phyloP scores from a whole-genome alignment of 2,329 filamentous ascomycete species.

The Chaetomiaceae sp. region DNA sequence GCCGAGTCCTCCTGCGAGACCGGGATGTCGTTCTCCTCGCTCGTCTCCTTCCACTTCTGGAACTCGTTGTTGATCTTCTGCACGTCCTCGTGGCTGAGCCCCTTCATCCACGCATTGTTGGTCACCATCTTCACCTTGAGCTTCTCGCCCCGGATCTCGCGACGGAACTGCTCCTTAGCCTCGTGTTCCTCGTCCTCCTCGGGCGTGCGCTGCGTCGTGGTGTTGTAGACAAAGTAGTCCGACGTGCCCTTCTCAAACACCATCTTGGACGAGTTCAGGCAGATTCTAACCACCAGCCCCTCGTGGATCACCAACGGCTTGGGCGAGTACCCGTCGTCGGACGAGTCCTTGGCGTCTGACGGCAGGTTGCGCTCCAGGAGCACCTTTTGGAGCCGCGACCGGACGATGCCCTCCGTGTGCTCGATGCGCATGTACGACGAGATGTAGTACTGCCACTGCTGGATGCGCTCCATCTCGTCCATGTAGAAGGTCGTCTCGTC shows the following conservation, averaged over 20 bases:
- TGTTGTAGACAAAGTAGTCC: conserved; percentile 69
- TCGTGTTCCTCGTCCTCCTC: conserved; percentile 54
- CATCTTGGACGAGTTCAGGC: conserved; percentile 72
- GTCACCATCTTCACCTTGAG: conserved; percentile 75
- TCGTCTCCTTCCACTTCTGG: conserved; percentile 47
- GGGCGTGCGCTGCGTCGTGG: conserved; percentile 36
- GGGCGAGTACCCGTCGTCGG: conserved; percentile 58
- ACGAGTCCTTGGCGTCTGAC: conserved; percentile 53
- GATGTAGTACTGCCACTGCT: conserved; percentile 92
- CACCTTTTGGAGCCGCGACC: conserved; percentile 60
- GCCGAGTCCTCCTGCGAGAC: conserved; percentile 6
- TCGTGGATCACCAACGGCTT: conserved; percentile 61
- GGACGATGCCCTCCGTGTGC: conserved; percentile 73
- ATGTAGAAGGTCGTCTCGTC: conserved; percentile 77
- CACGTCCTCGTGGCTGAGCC: conserved; percentile 72
- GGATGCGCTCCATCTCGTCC: conserved; percentile 78
- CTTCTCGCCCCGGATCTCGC: conserved; percentile 41
- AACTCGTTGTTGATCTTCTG: conserved; percentile 66
- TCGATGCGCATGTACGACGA: conserved; percentile 86
- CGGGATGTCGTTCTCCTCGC: conserved; percentile 4
- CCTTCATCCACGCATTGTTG: conserved; percentile 75
- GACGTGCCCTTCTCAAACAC: conserved; percentile 66
- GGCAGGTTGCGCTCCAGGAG: conserved; percentile 69
- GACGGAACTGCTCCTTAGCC: conserved; percentile 30
- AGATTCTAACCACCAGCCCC: conserved; percentile 67